A percentile compares a stretch with the other conserved stretches of the same genome.
Evolutionary conservation across 1,284 basidiomycete species (phyloP).

Genomic region (Microstroma glucosiphilum): DNA sequence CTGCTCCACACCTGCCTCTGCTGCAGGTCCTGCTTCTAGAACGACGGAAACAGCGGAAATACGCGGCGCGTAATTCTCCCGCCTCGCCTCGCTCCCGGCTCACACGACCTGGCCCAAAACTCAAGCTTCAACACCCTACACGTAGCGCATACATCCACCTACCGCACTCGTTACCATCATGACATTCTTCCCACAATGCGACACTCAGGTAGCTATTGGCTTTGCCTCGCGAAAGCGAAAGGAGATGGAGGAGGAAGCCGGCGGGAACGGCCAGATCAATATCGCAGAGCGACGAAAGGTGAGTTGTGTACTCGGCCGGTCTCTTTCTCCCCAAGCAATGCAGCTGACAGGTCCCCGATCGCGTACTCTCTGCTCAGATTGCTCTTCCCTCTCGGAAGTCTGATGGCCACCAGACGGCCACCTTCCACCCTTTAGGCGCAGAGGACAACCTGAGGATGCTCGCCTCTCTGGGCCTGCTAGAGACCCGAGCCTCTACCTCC

Average conservation of each 20-base stretch:
- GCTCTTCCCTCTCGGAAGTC: neutral
- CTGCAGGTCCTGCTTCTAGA: too few relatives aligned
- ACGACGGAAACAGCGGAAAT: too few relatives aligned
- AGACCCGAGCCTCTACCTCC: too few relatives aligned
- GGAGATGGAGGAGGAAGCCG: constrained; percentile 3
- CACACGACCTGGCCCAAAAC: too few relatives aligned
- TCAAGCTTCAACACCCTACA: too few relatives aligned
- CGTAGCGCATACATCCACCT: too few relatives aligned
- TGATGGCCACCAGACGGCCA: neutral
- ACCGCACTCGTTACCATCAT: too few relatives aligned
- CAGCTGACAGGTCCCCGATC: neutral
- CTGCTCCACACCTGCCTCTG: too few relatives aligned
- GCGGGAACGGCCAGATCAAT: neutral
- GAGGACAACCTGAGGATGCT: constrained; percentile 7
- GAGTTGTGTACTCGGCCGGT: neutral
- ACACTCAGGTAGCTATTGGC: neutral
- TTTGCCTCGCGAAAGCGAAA: neutral
- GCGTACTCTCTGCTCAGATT: neutral
- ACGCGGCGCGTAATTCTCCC: too few relatives aligned
- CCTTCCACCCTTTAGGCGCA: constrained; percentile 1
- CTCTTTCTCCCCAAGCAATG: neutral
- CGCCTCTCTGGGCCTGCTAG: neutral
- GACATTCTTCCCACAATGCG: too few relatives aligned
- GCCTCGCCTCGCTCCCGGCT: too few relatives aligned
- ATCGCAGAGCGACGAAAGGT: constrained; percentile 4